Evolutionary conservation across 305 asterid species (phyloP).

Genomic region (Solanum aculeatissimum): DNA sequence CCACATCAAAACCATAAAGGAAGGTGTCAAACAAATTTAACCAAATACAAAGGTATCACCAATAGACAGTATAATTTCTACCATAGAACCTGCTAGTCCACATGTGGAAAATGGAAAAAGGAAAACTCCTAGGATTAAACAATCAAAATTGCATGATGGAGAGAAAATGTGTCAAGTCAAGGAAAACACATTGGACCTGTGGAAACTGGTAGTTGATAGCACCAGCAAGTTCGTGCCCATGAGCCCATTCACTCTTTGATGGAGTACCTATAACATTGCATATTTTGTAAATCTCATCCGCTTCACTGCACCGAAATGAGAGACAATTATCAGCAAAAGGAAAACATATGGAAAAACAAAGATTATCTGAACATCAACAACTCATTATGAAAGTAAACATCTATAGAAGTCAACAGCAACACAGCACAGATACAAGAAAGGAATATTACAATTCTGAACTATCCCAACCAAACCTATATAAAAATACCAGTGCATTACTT

Average conservation of each 20-base stretch:
- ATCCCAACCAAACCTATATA: background rate
- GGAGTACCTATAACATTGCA: slow-evolving; percentile 83
- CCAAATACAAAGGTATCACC: background rate
- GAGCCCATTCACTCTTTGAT: slow-evolving; percentile 46
- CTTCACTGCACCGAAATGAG: slow-evolving; percentile 50
- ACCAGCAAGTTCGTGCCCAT: slow-evolving; percentile 62
- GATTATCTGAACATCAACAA: background rate
- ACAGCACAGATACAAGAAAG: background rate
- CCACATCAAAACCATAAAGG: background rate
- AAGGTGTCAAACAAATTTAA: slow-evolving; percentile 3
- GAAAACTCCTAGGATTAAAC: background rate
- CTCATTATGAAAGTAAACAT: background rate
- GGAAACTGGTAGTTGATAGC: slow-evolving; percentile 67
- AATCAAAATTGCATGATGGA: background rate
- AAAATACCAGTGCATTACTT: background rate
- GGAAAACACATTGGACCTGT: slow-evolving; percentile 31
- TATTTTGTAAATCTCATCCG: slow-evolving; percentile 85
- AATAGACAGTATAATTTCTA: background rate
- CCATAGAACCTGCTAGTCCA: background rate
- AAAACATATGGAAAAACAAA: background rate
- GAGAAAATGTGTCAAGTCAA: background rate
- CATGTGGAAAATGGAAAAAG: background rate
- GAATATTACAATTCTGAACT: background rate
- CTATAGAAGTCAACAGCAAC: background rate
- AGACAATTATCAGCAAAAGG: background rate